phyloP scores from a whole-genome alignment of 208 protist species.

The Crithidia fasciculata region DNA sequence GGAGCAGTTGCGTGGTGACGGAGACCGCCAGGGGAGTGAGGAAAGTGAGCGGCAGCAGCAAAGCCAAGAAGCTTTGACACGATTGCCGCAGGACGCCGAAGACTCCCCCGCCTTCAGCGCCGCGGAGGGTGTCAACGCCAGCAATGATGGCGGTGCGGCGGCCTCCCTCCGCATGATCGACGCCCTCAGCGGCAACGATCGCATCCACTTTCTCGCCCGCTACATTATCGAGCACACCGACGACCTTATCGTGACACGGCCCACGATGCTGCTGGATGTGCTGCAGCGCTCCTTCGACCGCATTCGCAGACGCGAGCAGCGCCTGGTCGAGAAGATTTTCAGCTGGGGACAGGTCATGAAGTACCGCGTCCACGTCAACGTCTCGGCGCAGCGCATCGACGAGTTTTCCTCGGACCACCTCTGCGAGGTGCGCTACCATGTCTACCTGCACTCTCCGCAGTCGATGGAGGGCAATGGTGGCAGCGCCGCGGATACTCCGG shows the following conservation, averaged over 20 bases:
- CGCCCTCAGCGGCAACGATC: conserved; percentile 3
- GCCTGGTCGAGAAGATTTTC: conserved; percentile 41
- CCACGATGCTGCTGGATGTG: conserved; percentile 17
- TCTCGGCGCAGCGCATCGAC: conserved; percentile 33
- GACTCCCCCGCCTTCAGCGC: too few species aligned
- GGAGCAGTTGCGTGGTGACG: too few species aligned
- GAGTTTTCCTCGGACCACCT: conserved; percentile 42
- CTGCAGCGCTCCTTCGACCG: conserved; percentile 35
- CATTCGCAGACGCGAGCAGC: conserved; percentile 26
- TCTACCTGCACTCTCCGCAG: conserved; percentile 6
- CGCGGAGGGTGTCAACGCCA: not conserved
- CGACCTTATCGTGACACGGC: not conserved
- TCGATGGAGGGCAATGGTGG: not conserved
- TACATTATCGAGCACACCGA: conserved; percentile 27
- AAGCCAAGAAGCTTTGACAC: too few species aligned
- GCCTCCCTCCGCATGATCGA: not conserved
- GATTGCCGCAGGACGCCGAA: too few species aligned
- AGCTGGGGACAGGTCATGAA: conserved; percentile 41
- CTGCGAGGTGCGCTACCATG: conserved; percentile 24
- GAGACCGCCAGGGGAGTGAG: too few species aligned
- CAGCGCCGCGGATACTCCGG: not conserved
- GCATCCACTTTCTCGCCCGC: conserved; percentile 20
- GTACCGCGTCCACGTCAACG: conserved; percentile 56
- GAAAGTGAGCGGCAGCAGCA: too few species aligned
- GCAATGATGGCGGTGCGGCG: not conserved